phyloP scores from a whole-genome alignment of 768 basidiomycete genomes.

The Suillus placidus region DNA sequence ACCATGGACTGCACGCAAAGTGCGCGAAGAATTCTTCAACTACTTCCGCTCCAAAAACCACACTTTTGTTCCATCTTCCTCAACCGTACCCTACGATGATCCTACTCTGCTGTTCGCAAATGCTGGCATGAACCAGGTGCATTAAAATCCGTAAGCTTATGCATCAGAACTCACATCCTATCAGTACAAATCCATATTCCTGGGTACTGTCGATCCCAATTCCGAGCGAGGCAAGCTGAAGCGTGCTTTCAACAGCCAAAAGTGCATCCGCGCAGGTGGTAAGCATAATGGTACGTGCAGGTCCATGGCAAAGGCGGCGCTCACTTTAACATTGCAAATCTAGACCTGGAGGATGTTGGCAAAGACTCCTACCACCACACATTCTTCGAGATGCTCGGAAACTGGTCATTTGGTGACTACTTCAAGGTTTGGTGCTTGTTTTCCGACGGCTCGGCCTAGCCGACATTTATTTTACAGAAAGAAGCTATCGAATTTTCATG shows the following conservation, averaged over 20 bases:
- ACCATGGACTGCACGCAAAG: constrained; percentile 78
- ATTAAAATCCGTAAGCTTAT: constrained; percentile 15
- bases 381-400: constrained; percentile 99
- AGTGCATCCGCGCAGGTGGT: constrained; percentile 98
- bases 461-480: constrained; percentile 52
- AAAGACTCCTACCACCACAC: constrained; percentile 98
- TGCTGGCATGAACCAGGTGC: constrained; percentile 95
- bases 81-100: constrained; percentile 96
- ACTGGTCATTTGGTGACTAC: constrained; percentile 99
- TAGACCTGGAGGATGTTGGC: constrained; percentile 98
- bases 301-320: not conserved
- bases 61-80: constrained; percentile 86
- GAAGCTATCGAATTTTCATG: constrained; percentile 94
- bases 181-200: constrained; percentile 94
- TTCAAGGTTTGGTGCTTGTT: constrained; percentile 75
- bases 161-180: constrained; percentile 17
- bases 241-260: constrained; percentile 95
- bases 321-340: constrained; percentile 10
- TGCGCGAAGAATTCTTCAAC: constrained; percentile 89
- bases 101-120: constrained; percentile 97
- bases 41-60: constrained; percentile 83
- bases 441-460: constrained; percentile 5
- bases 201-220: constrained; percentile 96
- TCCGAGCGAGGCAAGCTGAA: constrained; percentile 89
- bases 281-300: constrained; percentile 86